A percentile compares a stretch with the other conserved stretches of the same genome.
phyloP scores from a whole-genome alignment of 305 asterid species.

The Euphrasia arctica region DNA sequence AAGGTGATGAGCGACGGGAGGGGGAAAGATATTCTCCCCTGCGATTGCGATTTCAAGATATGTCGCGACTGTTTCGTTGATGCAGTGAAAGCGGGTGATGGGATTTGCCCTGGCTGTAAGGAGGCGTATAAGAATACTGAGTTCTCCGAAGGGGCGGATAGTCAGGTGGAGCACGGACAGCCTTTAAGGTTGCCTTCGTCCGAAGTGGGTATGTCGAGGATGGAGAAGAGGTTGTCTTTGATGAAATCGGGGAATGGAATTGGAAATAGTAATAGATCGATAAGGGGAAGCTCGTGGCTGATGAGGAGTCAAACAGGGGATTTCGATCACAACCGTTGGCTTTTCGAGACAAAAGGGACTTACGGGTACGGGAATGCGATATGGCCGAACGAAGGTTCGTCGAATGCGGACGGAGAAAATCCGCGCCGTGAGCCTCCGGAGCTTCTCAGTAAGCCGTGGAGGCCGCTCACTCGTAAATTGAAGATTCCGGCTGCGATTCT shows the following conservation, averaged over 20 bases:
- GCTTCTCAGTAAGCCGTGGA: slow-evolving; percentile 69
- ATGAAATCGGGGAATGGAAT: slow-evolving; percentile 31
- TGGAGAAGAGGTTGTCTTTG: slow-evolving; percentile 65
- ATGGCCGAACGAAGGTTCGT: slow-evolving; percentile 75
- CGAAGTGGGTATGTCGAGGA: slow-evolving; percentile 39
- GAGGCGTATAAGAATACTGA: slow-evolving; percentile 61
- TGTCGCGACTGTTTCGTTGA: slow-evolving; percentile 70
- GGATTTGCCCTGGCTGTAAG: slow-evolving; percentile 76
- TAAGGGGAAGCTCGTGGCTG: slow-evolving; percentile 39
- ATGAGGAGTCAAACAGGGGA: slow-evolving; percentile 78
- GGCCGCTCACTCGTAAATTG: slow-evolving; percentile 81
- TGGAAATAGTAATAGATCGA: slow-evolving; percentile 38
- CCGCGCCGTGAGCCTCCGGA: slow-evolving; percentile 46
- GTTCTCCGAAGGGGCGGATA: slow-evolving; percentile 45
- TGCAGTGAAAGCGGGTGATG: slow-evolving; percentile 55
- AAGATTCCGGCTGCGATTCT: slow-evolving; percentile 74
- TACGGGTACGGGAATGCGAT: slow-evolving; percentile 87
- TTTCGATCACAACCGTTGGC: slow-evolving; percentile 78
- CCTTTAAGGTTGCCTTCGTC: slow-evolving; percentile 49
- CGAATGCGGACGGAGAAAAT: slow-evolving; percentile 31
- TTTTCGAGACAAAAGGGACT: slow-evolving; percentile 76
- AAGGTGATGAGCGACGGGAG: slow-evolving; percentile 65
- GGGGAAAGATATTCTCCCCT: slow-evolving; percentile 62
- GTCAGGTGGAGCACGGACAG: slow-evolving; percentile 23
- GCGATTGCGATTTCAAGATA: slow-evolving; percentile 78